Conservation (phyloP, 148 eudicot species). For the Tetragonia tetragonoides region DNA sequence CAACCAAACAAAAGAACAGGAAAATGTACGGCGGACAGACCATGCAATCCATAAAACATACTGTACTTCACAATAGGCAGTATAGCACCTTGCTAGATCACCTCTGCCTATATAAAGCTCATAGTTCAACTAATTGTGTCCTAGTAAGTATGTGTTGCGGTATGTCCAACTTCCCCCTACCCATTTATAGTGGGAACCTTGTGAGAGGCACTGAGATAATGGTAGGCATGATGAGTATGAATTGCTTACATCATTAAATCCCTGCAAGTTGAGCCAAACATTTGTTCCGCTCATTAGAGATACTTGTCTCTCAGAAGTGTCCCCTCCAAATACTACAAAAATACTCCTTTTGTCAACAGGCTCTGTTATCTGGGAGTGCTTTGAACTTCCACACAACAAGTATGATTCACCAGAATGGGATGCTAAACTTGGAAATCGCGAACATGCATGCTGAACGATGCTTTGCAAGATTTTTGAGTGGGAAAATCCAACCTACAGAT, state of each 20-base stretch:
- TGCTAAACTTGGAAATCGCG: conserved; percentile 53
- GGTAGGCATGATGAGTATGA: not conserved
- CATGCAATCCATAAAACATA: not conserved
- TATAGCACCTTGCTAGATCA: not conserved
- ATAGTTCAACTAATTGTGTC: not conserved
- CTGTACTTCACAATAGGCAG: no score
- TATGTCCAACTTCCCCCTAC: not conserved
- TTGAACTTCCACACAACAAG: conserved; percentile 30
- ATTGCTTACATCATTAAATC: conserved; percentile 69
- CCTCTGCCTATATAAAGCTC: not conserved
- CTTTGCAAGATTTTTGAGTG: conserved; percentile 75
- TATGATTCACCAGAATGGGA: conserved; percentile 32
- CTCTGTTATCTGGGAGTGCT: conserved; percentile 27
- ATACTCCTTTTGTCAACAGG: conserved; percentile 32
- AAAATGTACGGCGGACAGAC: not conserved
- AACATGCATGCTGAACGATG: conserved; percentile 69
- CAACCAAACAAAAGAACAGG: not conserved
- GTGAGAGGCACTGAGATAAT: not conserved
- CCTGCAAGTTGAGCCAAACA: conserved; percentile 86
- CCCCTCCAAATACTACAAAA: conserved; percentile 89
- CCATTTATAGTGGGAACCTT: not conserved
- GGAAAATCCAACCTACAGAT: conserved; percentile 79
- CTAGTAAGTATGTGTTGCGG: conserved; percentile 23
- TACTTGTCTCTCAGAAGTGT: conserved; percentile 89
- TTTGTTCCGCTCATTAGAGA: conserved; percentile 96